Base-by-base conservation (phyloP, 2,329 filamentous ascomycete genomes). In the Drechmeria coniospora region DNA sequence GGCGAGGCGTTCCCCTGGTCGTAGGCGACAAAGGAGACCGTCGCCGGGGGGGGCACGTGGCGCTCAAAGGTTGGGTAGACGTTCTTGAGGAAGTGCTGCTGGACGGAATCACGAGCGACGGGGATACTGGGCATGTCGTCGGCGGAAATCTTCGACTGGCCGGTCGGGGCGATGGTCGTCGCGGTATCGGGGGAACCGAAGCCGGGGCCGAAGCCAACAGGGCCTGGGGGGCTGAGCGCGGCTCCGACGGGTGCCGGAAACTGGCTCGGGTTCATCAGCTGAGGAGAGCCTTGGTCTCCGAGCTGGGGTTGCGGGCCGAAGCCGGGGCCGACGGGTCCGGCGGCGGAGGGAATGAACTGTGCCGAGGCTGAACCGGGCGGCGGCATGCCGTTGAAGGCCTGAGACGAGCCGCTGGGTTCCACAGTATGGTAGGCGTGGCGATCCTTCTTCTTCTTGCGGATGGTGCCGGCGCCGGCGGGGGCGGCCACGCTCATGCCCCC, bases 1-100 rank as follows among this genome's bases (percentile, higher is more conserved):
- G 90, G 90, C 10, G 90, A 94, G 5, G 90, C 78, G 50, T 94
- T 98, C 43, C 90, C 90, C 53, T 98, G 90, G 44, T 98, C 90
- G 43, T 76, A 81, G n/a, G 86, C 81, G 21, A 94, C 79, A 45
- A 90, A 95, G 2, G 90, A 84, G 14, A 90, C 68, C 5, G 79
- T 73, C 10, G 86, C 81, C 3, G 90, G 84, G 25, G 90, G 90
- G 8, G 90, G 86, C 2, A 93, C 65, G 47, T 93, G 84, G 33
- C 80, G 80, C 56, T 95, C 87, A 59, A 95, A 92, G 4, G 90
- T 98, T 12, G 87, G 84, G 50, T 94, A 95, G 28, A 92, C 66
- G 51, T 93, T 80, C 40, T 67, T 74, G 41, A 92, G 68, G 49
- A 87, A 98, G 57, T 86, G 79, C 38, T 79, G 75, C 38, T 90